Evolutionary conservation across 2,329 filamentous ascomycete genomes (phyloP).

Genomic region (Penicillium brevicompactum): DNA sequence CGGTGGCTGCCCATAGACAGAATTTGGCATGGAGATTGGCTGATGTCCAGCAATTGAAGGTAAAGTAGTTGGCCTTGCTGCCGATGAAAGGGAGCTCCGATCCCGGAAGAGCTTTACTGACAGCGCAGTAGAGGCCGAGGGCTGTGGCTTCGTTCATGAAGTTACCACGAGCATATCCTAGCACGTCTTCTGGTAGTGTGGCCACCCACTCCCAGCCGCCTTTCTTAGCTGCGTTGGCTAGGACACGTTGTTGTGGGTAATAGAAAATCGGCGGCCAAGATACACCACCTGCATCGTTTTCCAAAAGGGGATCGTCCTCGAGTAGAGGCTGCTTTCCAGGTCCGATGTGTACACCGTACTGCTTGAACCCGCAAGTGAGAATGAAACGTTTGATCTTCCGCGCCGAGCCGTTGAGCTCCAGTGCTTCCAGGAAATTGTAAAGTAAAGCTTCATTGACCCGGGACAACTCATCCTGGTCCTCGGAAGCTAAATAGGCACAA

Average conservation of each 20-base stretch:
- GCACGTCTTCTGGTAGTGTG: slow-evolving; percentile 50
- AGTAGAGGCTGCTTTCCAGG: slow-evolving; percentile 50
- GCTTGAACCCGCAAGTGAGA: slow-evolving; percentile 53
- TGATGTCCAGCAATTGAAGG: slow-evolving; percentile 38
- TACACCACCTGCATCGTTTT: slow-evolving; percentile 19
- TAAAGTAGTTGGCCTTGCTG: slow-evolving; percentile 34
- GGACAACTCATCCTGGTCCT: slow-evolving; percentile 38
- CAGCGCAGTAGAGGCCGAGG: slow-evolving; percentile 43
- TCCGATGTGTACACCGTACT: slow-evolving; percentile 58
- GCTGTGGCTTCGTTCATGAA: slow-evolving; percentile 48
- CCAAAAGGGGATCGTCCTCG: slow-evolving; percentile 51
- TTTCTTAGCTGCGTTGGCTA: slow-evolving; percentile 35
- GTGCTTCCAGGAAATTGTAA: slow-evolving; percentile 50
- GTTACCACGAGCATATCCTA: slow-evolving; percentile 45
- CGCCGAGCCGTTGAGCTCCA: slow-evolving; percentile 46
- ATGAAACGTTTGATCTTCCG: slow-evolving; percentile 51
- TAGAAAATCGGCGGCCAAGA: slow-evolving; percentile 54
- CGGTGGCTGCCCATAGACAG: slow-evolving; percentile 39
- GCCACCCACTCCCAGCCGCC: slow-evolving; percentile 44
- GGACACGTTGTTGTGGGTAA: slow-evolving; percentile 52
- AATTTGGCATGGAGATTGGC: slow-evolving; percentile 39
- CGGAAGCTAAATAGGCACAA: slow-evolving; percentile 45
- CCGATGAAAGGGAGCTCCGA: slow-evolving; percentile 38
- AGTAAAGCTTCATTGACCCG: slow-evolving; percentile 49
- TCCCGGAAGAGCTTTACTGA: slow-evolving; percentile 33